Conservation (phyloP, 306 rosid genomes). For the Lagenaria siceraria region DNA sequence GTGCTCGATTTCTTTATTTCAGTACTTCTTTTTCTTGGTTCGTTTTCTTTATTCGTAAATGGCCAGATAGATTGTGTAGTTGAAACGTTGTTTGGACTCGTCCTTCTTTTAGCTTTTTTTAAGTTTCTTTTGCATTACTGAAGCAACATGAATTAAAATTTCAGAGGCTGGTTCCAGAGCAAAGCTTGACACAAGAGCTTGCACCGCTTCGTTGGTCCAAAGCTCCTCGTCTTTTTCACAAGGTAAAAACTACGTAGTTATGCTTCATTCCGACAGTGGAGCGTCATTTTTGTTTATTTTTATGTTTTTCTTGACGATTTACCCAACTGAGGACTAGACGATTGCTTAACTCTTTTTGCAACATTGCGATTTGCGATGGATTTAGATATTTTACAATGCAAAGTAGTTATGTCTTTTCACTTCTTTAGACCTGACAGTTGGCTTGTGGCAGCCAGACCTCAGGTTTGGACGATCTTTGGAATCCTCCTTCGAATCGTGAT, state of each 20-base stretch:
- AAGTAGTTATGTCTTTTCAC: slow-evolving; percentile 36
- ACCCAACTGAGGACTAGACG: background rate
- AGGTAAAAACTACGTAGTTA: background rate
- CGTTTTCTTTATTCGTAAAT: background rate
- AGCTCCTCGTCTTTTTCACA: background rate
- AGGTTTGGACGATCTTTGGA: slow-evolving; percentile 64
- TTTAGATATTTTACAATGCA: slow-evolving; percentile 12
- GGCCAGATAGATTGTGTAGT: background rate
- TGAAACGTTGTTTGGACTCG: background rate
- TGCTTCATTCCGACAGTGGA: background rate
- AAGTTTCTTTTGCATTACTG: background rate
- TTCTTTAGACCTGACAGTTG: slow-evolving; percentile 44
- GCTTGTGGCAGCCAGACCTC: slow-evolving; percentile 25
- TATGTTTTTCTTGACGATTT: background rate
- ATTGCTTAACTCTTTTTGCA: background rate
- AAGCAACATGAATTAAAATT: slow-evolving; percentile 5
- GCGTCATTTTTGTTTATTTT: background rate
- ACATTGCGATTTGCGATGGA: no score
- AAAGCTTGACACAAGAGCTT: slow-evolving; percentile 9
- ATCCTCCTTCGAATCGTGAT: slow-evolving; percentile 49
- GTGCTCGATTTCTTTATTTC: background rate
- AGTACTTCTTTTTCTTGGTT: background rate
- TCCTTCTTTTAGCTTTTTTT: background rate
- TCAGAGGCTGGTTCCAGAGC: background rate
- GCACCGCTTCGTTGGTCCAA: background rate